A percentile compares a stretch with the other conserved stretches of the same genome.
These are phyloP conservation scores for Pleurotus tuber-regium DNA, from an alignment of 768 basidiomycete species.

Conservation along the genomic window DNA sequence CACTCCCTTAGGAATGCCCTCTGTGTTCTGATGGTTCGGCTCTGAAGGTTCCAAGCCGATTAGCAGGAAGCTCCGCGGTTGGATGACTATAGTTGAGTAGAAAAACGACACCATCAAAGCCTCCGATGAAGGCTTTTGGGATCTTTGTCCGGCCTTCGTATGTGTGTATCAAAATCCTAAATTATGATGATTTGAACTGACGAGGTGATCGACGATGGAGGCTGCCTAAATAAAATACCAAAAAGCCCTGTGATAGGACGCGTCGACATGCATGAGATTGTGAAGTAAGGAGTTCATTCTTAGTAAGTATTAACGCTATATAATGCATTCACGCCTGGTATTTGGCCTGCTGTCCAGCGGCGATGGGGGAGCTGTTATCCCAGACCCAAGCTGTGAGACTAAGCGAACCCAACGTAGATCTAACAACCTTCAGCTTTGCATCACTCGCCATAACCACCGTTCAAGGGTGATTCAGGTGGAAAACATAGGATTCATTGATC, in stretches of 20 bases:
- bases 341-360: slow-evolving; percentile 22
- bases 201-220: background rate
- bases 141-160: too few species aligned
- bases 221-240: slow-evolving; percentile 20
- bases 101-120: too few species aligned
- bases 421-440: slow-evolving; percentile 20
- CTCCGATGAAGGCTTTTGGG: too few species aligned
- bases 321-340: slow-evolving; percentile 15
- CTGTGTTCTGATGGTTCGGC: too few species aligned
- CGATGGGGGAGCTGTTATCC: slow-evolving; percentile 20
- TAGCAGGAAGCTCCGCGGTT: too few species aligned
- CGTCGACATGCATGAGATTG: slow-evolving; percentile 21
- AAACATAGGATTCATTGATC: slow-evolving; percentile 24
- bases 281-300: slow-evolving; percentile 15
- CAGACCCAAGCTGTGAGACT: slow-evolving; percentile 14
- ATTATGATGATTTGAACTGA: background rate
- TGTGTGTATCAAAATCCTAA: too few species aligned
- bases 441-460: slow-evolving; percentile 21
- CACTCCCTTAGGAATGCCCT: too few species aligned
- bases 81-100: too few species aligned
- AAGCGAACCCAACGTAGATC: slow-evolving; percentile 16
- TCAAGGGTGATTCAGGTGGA: slow-evolving; percentile 31
- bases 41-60: too few species aligned
- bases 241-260: slow-evolving; percentile 20
- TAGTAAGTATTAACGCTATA: background rate